Evolutionary conservation across 768 basidiomycete species (phyloP), one percentile per base, ranked within the genome.

Genomic region (Boletus rex-veris): DNA sequence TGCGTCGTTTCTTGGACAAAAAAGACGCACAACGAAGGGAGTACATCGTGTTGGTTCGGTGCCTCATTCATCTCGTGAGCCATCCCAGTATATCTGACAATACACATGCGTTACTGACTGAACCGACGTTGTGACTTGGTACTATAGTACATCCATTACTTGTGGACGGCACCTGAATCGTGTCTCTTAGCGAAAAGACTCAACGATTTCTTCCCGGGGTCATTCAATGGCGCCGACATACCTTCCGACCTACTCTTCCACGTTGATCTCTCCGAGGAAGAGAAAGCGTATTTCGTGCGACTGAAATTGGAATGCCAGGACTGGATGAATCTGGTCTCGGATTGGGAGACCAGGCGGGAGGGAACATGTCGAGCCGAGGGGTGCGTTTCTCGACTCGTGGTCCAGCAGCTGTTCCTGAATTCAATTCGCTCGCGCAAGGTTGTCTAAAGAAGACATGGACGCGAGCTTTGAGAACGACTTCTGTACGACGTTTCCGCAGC

Each of bases 141-240:
- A 26, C 5, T 14, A 6, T 40, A 70, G 68, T 59, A 71, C 19
- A 53, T 71, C 1, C 60, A 71, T 51, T 60, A 70, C 45, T 50
- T 70, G 51, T 60, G 62, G 68, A 61, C 60, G 1, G 55, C 66
- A 10, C 62, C 66, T 5, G 70, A 70, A 40, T 63, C 64, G 26
- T 66, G 55, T 52, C 50, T 68, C 9, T 40, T 70, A 0, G 46
- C 41, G 16, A 53, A 53, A 36, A 45, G 50, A 19, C 51, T 70
- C 30, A 61, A 66, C 5, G 59, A 70, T 47, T 62, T 66, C 42
- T 71, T 70, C 36, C 70, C 68, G 8, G 65, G 64, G 7, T 68
- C 55, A n/a, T 30, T 71, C 2, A 33, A 50, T 8, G 58, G 50
- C 18, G 1, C 28, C 3, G 19, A 57, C 8, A 24, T 21, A 31